Evolutionary conservation across 108 stramenopile genomes (phyloP).

Genomic region (Skeletonema costatum): DNA sequence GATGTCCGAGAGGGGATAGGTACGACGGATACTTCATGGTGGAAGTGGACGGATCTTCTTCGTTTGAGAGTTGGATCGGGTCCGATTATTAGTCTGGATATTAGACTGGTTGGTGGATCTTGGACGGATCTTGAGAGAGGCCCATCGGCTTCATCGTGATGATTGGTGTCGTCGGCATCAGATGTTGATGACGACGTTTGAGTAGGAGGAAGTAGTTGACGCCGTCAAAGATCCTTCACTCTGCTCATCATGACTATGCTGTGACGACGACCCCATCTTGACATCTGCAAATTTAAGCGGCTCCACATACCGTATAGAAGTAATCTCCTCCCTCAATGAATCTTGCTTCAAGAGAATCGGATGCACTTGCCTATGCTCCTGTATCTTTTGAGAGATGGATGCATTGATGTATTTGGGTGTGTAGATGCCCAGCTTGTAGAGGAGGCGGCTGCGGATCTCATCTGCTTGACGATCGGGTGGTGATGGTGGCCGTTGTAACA

Average conservation of each 20-base stretch:
- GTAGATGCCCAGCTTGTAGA: slow-evolving; percentile 6
- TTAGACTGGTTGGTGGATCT: neutral
- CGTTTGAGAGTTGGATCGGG: neutral
- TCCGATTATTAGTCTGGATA: neutral
- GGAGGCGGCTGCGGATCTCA: slow-evolving; percentile 2
- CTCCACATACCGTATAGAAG: neutral
- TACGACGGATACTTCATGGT: slow-evolving; percentile 42
- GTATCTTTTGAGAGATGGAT: slow-evolving; percentile 6
- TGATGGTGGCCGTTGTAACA: neutral
- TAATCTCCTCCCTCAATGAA: neutral
- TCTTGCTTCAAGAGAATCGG: neutral
- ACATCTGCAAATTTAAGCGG: neutral
- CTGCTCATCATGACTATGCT: neutral
- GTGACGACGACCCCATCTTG: neutral
- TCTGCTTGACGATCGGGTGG: neutral
- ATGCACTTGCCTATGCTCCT: neutral
- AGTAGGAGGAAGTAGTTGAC: neutral
- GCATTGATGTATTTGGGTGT: neutral
- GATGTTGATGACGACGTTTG: neutral
- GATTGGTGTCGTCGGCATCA: neutral
- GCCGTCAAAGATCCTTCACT: neutral
- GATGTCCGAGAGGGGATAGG: slow-evolving; percentile 54
- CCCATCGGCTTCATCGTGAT: neutral
- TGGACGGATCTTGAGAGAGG: neutral
- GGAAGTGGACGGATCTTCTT: neutral